Percentiles rank a stretch among this genome's conserved stretches.
These are phyloP conservation scores for Astrephomene gubernaculifera DNA, from an alignment of 139 green algal genomes.

Conservation along the genomic window DNA sequence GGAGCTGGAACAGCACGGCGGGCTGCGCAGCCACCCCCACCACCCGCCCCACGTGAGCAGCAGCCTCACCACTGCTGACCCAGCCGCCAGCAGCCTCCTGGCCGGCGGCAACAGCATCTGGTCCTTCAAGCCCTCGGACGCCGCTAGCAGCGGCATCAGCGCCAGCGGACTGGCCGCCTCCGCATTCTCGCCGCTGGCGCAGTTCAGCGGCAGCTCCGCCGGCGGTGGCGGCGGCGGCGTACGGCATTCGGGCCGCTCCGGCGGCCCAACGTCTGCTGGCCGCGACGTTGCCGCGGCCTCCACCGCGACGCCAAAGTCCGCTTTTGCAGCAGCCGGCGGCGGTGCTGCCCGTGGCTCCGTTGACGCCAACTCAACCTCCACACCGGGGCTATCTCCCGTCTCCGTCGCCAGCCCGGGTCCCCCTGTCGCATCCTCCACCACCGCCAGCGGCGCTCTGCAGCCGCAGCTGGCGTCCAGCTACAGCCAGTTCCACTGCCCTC, in stretches of 20 bases:
- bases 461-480: background rate
- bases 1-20: background rate
- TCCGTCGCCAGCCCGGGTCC: background rate
- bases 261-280: background rate
- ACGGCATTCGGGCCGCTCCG: background rate
- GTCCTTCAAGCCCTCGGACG: slow-evolving; percentile 14
- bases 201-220: background rate
- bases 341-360: background rate
- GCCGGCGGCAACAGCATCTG: slow-evolving; percentile 22
- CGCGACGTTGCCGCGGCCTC: background rate
- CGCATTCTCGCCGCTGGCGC: background rate
- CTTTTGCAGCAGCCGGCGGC: background rate
- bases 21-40: too few relatives aligned
- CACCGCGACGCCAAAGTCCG: background rate
- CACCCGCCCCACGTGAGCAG: background rate
- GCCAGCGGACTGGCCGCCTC: background rate
- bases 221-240: background rate
- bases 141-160: background rate
- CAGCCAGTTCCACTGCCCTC: slow-evolving; percentile 56
- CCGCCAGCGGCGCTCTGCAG: background rate
- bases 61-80: background rate
- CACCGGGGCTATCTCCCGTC: background rate
- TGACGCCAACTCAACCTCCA: background rate
- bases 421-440: background rate
- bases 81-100: slow-evolving; percentile 1